Base-by-base conservation (phyloP, 805 yeast genomes). In the Brettanomyces custersianus region DNA sequence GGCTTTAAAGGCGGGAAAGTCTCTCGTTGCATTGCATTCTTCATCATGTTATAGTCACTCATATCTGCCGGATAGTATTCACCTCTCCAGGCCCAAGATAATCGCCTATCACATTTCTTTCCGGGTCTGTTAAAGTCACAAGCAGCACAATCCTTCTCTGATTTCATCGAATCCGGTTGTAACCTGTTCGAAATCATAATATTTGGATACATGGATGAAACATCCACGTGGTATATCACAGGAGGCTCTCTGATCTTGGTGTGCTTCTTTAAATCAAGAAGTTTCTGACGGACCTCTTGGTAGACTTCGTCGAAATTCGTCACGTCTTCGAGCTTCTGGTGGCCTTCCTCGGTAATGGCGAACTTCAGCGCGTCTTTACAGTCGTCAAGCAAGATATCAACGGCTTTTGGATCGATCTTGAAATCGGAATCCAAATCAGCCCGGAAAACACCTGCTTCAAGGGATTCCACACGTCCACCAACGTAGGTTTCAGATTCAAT, bases 1-100 rank as follows among this genome's bases (percentile, higher is more conserved):
- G 78, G 71, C 40, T 60, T 68, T 30, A 67, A 61, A 13, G 77
- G 72, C 0, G 90, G 85, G 48, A 86, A 86, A 1, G 70, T 64
- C 54, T 90, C 97, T 45, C 72, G 74, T 43, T 80, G 83, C 27
- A 90, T 59, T 1, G 95, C 81, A 51, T 90, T 69, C 53, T 82
- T 84, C 28, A 92, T 77, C 94, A 87, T 82, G 40, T 78, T 73
- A 54, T 92, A 90, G 51, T 92, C 98, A 51, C 81, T 87, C 72
- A 76, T 77, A 54, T 84, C 80, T 0, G 96, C 86, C 0, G 98
- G 97, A 45, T 68, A 82, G 49, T 68, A 94, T 49, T 92, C 98
- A 35, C 97, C 99, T 65, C 99, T 77, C 97, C 99, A 92, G 5
- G 95, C 71, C 99, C 99, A 92, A 0, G 88, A 83, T 37, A 92